phyloP scores from a whole-genome alignment of 345 rosid genomes.

The Sonneratia alba region DNA sequence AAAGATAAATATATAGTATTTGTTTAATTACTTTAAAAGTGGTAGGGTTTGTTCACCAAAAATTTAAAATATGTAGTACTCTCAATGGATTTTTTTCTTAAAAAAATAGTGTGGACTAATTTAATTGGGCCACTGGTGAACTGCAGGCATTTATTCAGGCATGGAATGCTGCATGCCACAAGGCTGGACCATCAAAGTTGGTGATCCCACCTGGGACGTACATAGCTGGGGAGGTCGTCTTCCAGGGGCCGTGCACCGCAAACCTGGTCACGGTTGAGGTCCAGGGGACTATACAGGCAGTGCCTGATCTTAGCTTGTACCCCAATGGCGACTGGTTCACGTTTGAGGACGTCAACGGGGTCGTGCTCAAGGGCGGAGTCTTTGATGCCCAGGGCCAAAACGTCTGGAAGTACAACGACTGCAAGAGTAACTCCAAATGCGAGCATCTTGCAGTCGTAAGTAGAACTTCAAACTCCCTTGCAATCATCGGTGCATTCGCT shows the following conservation, averaged over 20 bases:
- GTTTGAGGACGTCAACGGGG: slow-evolving; percentile 33
- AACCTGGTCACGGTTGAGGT: slow-evolving; percentile 30
- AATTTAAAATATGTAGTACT: too few relatives aligned
- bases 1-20: too few relatives aligned
- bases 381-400: slow-evolving; percentile 54
- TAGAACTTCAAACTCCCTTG: background rate
- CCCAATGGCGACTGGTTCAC: slow-evolving; percentile 29
- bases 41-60: too few relatives aligned
- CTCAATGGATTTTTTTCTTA: too few relatives aligned
- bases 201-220: slow-evolving; percentile 38
- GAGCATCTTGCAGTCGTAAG: slow-evolving; percentile 37
- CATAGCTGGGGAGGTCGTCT: slow-evolving; percentile 30
- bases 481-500: too few relatives aligned
- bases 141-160: slow-evolving; percentile 42
- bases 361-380: slow-evolving; percentile 48
- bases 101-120: too few relatives aligned
- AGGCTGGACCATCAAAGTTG: slow-evolving; percentile 32
- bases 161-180: slow-evolving; percentile 44
- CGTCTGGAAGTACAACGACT: slow-evolving; percentile 34
- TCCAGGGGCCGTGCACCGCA: slow-evolving; percentile 51
- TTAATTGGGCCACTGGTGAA: slow-evolving; percentile 1
- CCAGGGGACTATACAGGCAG: slow-evolving; percentile 36
- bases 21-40: too few relatives aligned
- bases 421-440: slow-evolving; percentile 23
- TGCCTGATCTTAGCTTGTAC: slow-evolving; percentile 22